These are phyloP conservation scores for Chlorella sp. DNA, from an alignment of 139 green algal genomes.

Conservation along the genomic window DNA sequence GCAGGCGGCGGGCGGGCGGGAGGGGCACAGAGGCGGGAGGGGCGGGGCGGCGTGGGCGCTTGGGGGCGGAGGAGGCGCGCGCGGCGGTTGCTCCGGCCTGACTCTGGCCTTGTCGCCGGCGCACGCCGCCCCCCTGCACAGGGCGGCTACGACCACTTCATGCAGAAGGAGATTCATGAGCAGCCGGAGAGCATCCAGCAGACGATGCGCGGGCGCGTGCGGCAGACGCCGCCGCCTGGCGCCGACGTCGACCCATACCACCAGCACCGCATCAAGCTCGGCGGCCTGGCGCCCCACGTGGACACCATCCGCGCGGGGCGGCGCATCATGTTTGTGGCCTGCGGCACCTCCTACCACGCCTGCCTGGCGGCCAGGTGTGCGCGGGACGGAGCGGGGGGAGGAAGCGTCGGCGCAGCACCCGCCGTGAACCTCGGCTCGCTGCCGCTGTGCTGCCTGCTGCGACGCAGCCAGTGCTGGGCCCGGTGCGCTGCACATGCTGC, in stretches of 20 bases:
- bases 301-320: slow-evolving; percentile 71
- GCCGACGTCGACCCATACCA: slow-evolving; percentile 37
- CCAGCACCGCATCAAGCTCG: slow-evolving; percentile 72
- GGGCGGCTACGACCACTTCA: slow-evolving; percentile 91
- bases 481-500: too few species aligned
- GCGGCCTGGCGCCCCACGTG: slow-evolving; percentile 73
- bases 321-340: slow-evolving; percentile 92
- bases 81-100: too few species aligned
- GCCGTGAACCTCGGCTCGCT: not conserved
- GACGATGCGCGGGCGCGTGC: slow-evolving; percentile 79
- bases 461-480: too few species aligned
- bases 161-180: slow-evolving; percentile 95
- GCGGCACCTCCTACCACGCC: slow-evolving; percentile 91
- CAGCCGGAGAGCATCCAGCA: slow-evolving; percentile 89
- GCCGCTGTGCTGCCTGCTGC: not conserved
- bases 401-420: too few species aligned
- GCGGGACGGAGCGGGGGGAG: too few species aligned
- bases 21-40: too few species aligned
- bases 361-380: slow-evolving; percentile 76
- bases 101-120: not conserved
- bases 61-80: too few species aligned
- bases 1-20: too few species aligned
- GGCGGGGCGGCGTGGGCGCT: too few species aligned
- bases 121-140: not conserved
- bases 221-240: not conserved